Conservation (phyloP, 345 rosid species). For the Salix koriyanagi region DNA sequence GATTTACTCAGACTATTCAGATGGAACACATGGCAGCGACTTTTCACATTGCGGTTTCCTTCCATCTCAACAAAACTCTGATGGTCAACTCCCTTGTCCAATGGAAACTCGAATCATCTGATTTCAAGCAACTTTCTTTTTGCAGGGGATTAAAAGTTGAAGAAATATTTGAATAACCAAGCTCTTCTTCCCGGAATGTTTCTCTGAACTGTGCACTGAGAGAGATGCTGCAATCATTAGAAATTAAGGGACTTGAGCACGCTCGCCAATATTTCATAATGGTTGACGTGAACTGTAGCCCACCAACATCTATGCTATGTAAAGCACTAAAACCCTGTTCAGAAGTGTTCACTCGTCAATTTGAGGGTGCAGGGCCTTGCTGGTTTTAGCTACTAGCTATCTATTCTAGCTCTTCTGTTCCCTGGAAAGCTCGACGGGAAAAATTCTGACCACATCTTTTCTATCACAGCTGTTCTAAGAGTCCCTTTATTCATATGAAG, state of each 20-base stretch:
- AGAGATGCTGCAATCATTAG: conserved; percentile 31
- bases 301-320: conserved; percentile 2
- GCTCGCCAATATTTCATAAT: neutral
- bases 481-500: conserved; percentile 6
- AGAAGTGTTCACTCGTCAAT: neutral
- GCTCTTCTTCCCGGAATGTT: neutral
- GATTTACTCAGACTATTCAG: neutral
- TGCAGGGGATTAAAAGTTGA: neutral
- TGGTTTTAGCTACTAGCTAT: neutral
- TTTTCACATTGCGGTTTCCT: neutral
- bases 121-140: conserved; percentile 7
- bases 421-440: conserved; percentile 8
- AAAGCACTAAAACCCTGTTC: neutral
- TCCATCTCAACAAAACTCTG: neutral
- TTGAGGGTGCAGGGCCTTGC: conserved; percentile 12
- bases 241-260: conserved; percentile 8
- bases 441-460: conserved; percentile 29
- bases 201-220: conserved; percentile 7
- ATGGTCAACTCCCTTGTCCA: conserved; percentile 24
- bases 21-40: neutral
- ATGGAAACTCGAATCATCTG: conserved; percentile 1
- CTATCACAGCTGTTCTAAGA: conserved; percentile 1
- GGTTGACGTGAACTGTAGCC: neutral
- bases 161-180: neutral
- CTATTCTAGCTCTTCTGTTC: neutral